Evolutionary conservation across 2,329 filamentous ascomycete genomes (phyloP), one percentile per base, ranked within the genome.

Genomic region (Epichloe glyceriae): DNA sequence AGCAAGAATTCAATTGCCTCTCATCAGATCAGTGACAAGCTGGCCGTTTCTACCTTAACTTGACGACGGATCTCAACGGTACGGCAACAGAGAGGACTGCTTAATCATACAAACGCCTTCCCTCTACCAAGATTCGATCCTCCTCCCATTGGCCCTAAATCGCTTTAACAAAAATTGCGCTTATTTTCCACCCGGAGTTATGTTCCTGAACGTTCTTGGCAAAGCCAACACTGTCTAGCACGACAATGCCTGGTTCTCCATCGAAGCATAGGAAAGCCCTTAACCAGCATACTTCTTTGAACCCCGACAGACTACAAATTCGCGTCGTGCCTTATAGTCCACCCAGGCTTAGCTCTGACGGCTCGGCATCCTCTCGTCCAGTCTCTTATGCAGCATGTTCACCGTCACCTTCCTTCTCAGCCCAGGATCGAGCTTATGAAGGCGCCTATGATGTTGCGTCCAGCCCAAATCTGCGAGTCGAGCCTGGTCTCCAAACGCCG

Each of bases 281-380:
- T 14, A 26, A 46, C 44, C 39, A 53, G 41, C 46, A n/a, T 14
- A 15, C 49, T 15, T 33, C 50, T 11, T 33, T 53, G 14, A 46
- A 52, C 30, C 40, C 57, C 50, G 61, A 61, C 49, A 60, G 59
- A 50, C 59, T 64, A 4, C 61, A 64, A 51, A 68, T 70, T 42
- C 64, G 67, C n/a, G 50, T 69, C 15, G 67, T 70, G 34, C 66
- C 67, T 12, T 69, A 70, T 52, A 68, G 61, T 48, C 67, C 67
- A 30, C 64, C 66, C 46, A 62, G 65, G 39, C 54, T 69, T 46
- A 63, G 60, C 50, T 61, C 63, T 39, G 65, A 64, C 52, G 61
- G 54, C 20, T 62, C 64, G 5, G 33, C 55, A 30, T 53, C 55
- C 22, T 60, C 61, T 19, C 56, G 58, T n/a, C 55, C 59, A 8